Evolutionary conservation across 2,329 filamentous ascomycete genomes (phyloP).

Genomic region (Neofusicoccum sp.): DNA sequence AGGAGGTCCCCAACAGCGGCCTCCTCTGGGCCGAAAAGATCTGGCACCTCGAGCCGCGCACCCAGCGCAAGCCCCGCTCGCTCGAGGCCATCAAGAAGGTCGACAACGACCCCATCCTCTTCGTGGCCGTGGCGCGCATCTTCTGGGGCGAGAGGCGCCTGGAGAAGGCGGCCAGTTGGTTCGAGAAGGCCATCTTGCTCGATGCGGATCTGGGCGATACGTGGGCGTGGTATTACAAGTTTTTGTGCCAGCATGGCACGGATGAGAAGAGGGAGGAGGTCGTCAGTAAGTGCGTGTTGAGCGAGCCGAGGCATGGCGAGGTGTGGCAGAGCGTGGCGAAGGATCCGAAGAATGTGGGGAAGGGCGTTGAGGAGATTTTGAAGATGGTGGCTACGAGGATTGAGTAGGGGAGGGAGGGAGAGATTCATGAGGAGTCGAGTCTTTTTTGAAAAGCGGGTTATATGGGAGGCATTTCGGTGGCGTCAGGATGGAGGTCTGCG

Average conservation of each 20-base stretch:
- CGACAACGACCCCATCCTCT: conserved; percentile 84
- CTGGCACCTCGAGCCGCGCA: conserved; percentile 87
- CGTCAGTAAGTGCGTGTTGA: conserved; percentile 72
- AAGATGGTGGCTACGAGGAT: conserved; percentile 68
- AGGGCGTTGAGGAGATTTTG: conserved; percentile 75
- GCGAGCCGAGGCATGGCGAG: conserved; percentile 90
- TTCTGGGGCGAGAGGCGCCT: conserved; percentile 93
- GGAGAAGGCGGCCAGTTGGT: conserved; percentile 95
- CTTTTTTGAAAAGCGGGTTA: neutral
- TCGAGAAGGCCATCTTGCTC: conserved; percentile 88
- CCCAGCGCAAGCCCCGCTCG: conserved; percentile 86
- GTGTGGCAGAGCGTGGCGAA: conserved; percentile 85
- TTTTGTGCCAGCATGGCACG: conserved; percentile 86
- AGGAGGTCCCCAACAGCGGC: conserved; percentile 85
- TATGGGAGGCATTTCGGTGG: neutral
- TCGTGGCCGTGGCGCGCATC: conserved; percentile 88
- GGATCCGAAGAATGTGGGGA: conserved; percentile 75
- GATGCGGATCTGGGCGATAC: conserved; percentile 86
- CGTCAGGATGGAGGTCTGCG: neutral
- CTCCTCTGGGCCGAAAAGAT: conserved; percentile 93
- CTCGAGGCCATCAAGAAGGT: conserved; percentile 96
- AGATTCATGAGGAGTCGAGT: neutral
- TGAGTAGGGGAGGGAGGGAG: conserved; percentile 27
- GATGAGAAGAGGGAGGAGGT: conserved; percentile 89
- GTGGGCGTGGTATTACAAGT: conserved; percentile 99